Evolutionary conservation across 2,329 filamentous ascomycete species (phyloP), one percentile per base, ranked within the genome.

Genomic region (Sphaerulina populicola): DNA sequence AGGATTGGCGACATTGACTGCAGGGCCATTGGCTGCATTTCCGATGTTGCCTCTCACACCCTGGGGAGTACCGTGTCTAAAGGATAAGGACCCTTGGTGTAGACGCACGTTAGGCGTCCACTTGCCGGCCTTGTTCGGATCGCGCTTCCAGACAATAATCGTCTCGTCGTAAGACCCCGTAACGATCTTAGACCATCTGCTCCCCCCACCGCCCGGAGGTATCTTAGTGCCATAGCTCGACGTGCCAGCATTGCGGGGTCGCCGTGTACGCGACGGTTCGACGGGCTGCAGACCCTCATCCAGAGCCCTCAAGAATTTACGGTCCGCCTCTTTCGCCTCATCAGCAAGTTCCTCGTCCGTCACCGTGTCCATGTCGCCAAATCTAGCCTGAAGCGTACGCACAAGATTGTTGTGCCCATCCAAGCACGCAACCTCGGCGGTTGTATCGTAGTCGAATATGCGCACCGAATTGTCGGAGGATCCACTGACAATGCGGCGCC

Each of bases 401-500:
- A 98, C 93, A 14, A 98, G 79, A 58, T 87, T 86, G 3, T 75
- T 77, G 65, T 98, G 93, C 9, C 86, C 86, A 45, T 83, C 78
- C 7, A 98, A 75, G 63, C 86, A 91, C 12, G 90, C 91, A 5
- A 97, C 88, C 68, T 97, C 90, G 9, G 93, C 83, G 3, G 86
- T 86, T 0, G 88, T 89, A 41, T 80, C 78, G 40, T 86, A 83
- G 66, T 97, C 93, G 66, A 94, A 98, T 15, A 98, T 93, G 60
- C 93, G 89, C 30, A 98, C 88, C 37, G 93, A 90, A 65, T 94
- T 89, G 68, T 98, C 93, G 61, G 90, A 96, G 68, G 90, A 96
- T 2, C 93, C 93, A 61, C 88, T 96, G 46, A 98, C 88, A 56
- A 98, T 94, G 15, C 93, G 81, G 45, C 88, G 82, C 23, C 88